Conservation (phyloP, 371 early-diverging fungal genomes). For the Catenaria anguillulae region DNA sequence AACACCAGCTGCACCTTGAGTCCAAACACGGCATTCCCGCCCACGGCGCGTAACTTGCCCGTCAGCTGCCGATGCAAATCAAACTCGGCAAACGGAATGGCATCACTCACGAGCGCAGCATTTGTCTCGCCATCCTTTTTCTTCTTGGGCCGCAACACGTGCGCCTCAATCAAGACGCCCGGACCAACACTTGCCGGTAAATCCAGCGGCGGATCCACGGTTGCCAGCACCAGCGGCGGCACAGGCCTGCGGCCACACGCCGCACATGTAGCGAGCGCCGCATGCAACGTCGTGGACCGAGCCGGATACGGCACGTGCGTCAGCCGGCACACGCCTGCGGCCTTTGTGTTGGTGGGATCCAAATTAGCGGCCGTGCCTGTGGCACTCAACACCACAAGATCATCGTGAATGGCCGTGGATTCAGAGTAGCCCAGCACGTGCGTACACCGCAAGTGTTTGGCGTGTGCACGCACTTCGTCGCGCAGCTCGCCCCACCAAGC, state of each 20-base stretch:
- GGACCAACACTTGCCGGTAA: slow-evolving; percentile 34
- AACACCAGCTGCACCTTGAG: slow-evolving; percentile 47
- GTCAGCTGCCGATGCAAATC: slow-evolving; percentile 59
- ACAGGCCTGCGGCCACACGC: slow-evolving; percentile 47
- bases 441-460: slow-evolving; percentile 39
- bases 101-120: slow-evolving; percentile 45
- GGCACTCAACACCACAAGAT: slow-evolving; percentile 44
- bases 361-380: slow-evolving; percentile 50
- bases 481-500: slow-evolving; percentile 61
- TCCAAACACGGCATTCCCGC: slow-evolving; percentile 57
- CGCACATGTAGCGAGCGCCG: slow-evolving; percentile 35
- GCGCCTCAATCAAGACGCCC: slow-evolving; percentile 32
- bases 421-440: slow-evolving; percentile 56
- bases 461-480: slow-evolving; percentile 55
- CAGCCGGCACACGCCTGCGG: slow-evolving; percentile 37
- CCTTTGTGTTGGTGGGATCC: slow-evolving; percentile 10
- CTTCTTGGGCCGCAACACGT: slow-evolving; percentile 47
- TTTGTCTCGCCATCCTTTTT: slow-evolving; percentile 31
- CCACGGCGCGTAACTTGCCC: slow-evolving; percentile 50
- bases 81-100: slow-evolving; percentile 60
- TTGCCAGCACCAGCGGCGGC: slow-evolving; percentile 50
- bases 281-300: slow-evolving; percentile 29
- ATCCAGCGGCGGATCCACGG: slow-evolving; percentile 52
- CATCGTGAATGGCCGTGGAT: slow-evolving; percentile 38
- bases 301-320: slow-evolving; percentile 52